Evolutionary conservation across 805 yeast genomes (phyloP), one percentile per base, ranked within the genome.

Genomic region (Yamadazyma insecticola): DNA sequence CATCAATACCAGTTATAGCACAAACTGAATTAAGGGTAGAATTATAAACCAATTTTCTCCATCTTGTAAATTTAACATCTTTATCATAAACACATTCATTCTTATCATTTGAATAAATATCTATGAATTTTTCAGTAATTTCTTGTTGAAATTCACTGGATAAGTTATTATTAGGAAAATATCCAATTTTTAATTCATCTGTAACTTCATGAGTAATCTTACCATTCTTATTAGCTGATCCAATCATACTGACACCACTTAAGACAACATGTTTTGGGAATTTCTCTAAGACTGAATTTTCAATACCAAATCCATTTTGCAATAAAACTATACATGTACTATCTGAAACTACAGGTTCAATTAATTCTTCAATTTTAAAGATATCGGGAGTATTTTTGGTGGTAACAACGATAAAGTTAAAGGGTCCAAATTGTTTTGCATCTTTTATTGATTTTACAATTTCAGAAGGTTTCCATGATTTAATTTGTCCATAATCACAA

Each of bases 31-130:
- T 83, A 48, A 77, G 61, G 1, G 80, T 60, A 13, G 84, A 78
- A 51, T 82, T 83, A 58, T 81, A 82, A 10, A 83, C 67, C 39
- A 83, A 64, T 51, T 83, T 83, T 35, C 67, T 59, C 76, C 84
- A 80, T 42, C 94, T 63, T 2, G 58, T 47, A 29, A 38, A 41
- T 13, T 45, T 37, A 3, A 50, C 55, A 26, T 51, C 42, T 10
- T 37, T 30, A 33, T 61, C 64, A 3, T 27, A 29, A 13, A 50
- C 46, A 10, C 16, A 28, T 8, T 15, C 22, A 38, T 60, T 61
- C 27, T 35, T 28, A 6, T 37, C 49, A 17, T 53, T 47, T 15
- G 48, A 46, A 16, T 47, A 51, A 27, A 40, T 43, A 30, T 22
- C 41, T 44, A 42, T 48, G 43, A 37, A 60, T 29, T 16, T 33